phyloP scores from a whole-genome alignment of 176 grass and related monocot species.

The Juncus effusus region DNA sequence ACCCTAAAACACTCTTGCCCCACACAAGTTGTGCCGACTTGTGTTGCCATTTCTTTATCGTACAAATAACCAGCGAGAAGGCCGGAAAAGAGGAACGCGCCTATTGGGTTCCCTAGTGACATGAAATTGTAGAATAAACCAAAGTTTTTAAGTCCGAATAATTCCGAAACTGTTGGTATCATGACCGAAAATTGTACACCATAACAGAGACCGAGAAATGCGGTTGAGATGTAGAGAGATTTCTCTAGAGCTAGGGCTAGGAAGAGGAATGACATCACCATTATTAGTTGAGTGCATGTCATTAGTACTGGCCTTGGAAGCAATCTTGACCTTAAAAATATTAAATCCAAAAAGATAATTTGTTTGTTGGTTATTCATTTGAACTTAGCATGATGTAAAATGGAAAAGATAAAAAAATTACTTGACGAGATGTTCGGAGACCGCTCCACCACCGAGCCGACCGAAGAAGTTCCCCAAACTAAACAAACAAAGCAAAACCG shows the following conservation, averaged over 20 bases:
- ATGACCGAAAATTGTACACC: constrained; percentile 58
- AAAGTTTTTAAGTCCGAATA: constrained; percentile 60
- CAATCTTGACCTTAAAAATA: constrained; percentile 37
- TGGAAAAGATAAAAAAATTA: not conserved
- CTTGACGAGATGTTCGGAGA: constrained; percentile 55
- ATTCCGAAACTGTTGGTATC: constrained; percentile 53
- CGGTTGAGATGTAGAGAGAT: constrained; percentile 29
- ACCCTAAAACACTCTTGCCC: constrained; percentile 46
- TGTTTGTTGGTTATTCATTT: too few relatives aligned
- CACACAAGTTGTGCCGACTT: constrained; percentile 25
- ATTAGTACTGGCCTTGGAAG: constrained; percentile 51
- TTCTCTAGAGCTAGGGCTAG: constrained; percentile 26
- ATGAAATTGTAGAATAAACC: constrained; percentile 68
- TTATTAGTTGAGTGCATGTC: constrained; percentile 37
- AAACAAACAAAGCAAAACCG: constrained; percentile 53
- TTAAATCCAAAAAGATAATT: not conserved
- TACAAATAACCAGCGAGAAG: constrained; percentile 47
- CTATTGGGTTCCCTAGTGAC: constrained; percentile 53
- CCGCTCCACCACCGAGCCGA: constrained; percentile 41
- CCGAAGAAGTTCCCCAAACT: constrained; percentile 58
- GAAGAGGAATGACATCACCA: constrained; percentile 36
- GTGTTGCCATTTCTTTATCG: constrained; percentile 35
- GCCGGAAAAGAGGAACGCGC: constrained; percentile 49
- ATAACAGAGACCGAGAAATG: constrained; percentile 50
- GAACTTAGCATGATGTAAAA: not conserved